Percentiles rank a stretch among this genome's conserved stretches.
Evolutionary conservation across 768 basidiomycete species (phyloP).

Genomic region (Mycena olivaceomarginata): DNA sequence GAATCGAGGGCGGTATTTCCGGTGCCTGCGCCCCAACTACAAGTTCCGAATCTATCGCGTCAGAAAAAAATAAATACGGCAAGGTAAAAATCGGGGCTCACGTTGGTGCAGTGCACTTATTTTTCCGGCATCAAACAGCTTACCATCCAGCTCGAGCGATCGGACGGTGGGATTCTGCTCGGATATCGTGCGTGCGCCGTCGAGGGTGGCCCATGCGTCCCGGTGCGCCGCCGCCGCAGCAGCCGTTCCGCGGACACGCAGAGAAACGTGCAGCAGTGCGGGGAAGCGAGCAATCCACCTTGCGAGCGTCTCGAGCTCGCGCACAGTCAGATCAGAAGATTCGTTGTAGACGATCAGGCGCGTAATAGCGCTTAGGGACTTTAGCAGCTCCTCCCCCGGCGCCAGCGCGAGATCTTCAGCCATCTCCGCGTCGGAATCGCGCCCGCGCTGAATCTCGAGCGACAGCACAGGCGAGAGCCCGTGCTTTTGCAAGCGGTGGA

Average conservation of each 20-base stretch:
- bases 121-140: conserved; percentile 19
- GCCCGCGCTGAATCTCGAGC: no score
- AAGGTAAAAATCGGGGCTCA: conserved; percentile 25
- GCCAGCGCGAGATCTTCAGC: conserved; percentile 29
- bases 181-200: conserved; percentile 24
- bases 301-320: conserved; percentile 35
- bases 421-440: no score
- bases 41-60: neutral
- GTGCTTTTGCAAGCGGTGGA: no score
- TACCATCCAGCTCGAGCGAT: conserved; percentile 40
- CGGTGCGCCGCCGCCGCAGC: neutral
- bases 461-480: no score
- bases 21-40: neutral
- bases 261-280: conserved; percentile 28
- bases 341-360: conserved; percentile 41
- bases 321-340: neutral
- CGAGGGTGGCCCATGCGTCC: conserved; percentile 27
- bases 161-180: conserved; percentile 32
- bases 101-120: neutral
- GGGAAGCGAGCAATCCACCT: conserved; percentile 40
- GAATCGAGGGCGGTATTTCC: conserved; percentile 23
- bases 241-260: conserved; percentile 19
- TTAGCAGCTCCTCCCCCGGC: conserved; percentile 10
- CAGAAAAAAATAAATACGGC: neutral
- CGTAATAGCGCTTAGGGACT: conserved; percentile 26